A percentile compares a stretch with the other conserved stretches of the same genome.
phyloP scores from a whole-genome alignment of 495 filamentous ascomycete species.

The Penicillium alfredii region DNA sequence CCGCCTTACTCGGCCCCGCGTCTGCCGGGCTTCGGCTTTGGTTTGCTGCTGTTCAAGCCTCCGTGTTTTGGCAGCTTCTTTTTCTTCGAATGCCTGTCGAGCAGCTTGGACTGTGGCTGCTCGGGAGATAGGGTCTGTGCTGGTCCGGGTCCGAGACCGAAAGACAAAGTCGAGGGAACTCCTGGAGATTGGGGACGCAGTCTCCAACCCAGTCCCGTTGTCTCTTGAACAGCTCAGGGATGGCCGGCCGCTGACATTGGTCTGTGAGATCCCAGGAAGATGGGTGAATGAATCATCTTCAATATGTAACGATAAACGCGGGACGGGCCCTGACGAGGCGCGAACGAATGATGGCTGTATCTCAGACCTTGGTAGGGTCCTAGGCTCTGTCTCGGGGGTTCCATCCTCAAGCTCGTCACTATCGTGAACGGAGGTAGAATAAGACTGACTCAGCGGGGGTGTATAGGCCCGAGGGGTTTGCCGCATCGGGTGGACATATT shows the following conservation, averaged over 20 bases:
- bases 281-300: constrained; percentile 44
- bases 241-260: constrained; percentile 45
- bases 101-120: constrained; percentile 50
- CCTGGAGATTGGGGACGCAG: constrained; percentile 45
- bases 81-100: constrained; percentile 52
- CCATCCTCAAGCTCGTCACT: constrained; percentile 40
- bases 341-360: constrained; percentile 25
- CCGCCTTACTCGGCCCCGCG: constrained; percentile 31
- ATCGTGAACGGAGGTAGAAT: constrained; percentile 42
- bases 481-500: constrained; percentile 56
- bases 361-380: constrained; percentile 18
- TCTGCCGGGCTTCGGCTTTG: constrained; percentile 43
- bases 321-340: constrained; percentile 28
- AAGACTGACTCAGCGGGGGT: constrained; percentile 48
- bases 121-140: constrained; percentile 44
- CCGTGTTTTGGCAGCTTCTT: constrained; percentile 52
- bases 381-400: constrained; percentile 23
- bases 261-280: constrained; percentile 46
- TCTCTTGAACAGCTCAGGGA: constrained; percentile 47
- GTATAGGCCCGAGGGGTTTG: constrained; percentile 53
- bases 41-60: constrained; percentile 51
- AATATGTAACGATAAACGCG: constrained; percentile 40
- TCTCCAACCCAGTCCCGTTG: constrained; percentile 37
- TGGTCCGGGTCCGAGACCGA: constrained; percentile 41
- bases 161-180: constrained; percentile 54